Base-by-base conservation (phyloP, 495 filamentous ascomycete species). In the Penicillium longicatenatum region DNA sequence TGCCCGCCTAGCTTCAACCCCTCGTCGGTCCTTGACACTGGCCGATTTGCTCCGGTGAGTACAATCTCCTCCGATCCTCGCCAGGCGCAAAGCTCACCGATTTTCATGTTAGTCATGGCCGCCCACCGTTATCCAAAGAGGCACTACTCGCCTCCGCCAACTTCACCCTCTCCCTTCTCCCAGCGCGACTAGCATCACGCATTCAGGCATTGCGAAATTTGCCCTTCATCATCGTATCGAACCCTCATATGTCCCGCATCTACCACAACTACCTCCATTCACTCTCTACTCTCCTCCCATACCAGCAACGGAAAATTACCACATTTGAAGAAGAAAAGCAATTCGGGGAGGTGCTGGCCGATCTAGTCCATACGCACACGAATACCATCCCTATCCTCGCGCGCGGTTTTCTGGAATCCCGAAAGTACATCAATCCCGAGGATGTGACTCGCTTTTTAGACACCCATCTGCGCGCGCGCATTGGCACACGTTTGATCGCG, bases 191-290 rank as follows among this genome's bases (percentile, higher is more conserved):
- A 16, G 95, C 94, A 3, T 92, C 94, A 65, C 91, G 94, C 37
- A 94, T 98, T 46, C 88, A 96, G 71, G 89, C 90, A 2, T 75
- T 98, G 12, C 87, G 93, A 54, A 96, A 96, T 73, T 84, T 98
- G 4, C 95, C 94, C 2, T 98, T 90, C 73, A 98, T 98, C 65
- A 93, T 98, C 45, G 94, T 98, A 17, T 92, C 93, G 1, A 98
- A 98, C 70, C 90, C 92, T 1, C 89, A 96, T 66, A 90, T 98
- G 52, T 87, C 88, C 30, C 86, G 85, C 60, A 98, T 98, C 54
- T 97, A 97, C 76, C 84, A 89, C 67, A 97, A 96, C 73, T 98
- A 98, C 73, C 75, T 93, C 41, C 92, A 97, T 67, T 96, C 91
- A 5, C 79, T 98, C 2, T 92, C 89, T 5, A 95, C 90, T 4